Base-by-base conservation (phyloP, 1,284 basidiomycete species). In the Anthracocystis setariae region DNA sequence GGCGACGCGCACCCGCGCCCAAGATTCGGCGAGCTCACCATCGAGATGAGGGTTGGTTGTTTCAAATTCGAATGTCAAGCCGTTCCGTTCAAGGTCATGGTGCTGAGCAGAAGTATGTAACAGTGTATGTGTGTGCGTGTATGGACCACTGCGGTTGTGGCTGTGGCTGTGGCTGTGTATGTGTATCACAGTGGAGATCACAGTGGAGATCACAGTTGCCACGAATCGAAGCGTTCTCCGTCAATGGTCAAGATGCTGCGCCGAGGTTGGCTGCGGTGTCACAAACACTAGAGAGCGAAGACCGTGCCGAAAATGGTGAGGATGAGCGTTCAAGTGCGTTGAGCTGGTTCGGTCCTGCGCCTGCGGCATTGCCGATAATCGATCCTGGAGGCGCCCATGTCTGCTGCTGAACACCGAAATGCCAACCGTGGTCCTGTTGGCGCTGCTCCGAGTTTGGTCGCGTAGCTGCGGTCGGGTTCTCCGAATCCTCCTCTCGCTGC, bases 401-500 rank as follows among this genome's bases (percentile, higher is more conserved):
- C 51, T 73, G 70, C 29, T 73, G 70, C 52, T 72, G 69, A 25
- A 72, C 56, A 13, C 55, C 55, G n/a, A n/a, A n/a, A n/a, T n/a
- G n/a, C n/a, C 47, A 66, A 39, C 2, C 69, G 59, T 40, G 68
- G 68, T 29, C 58, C 68, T 12, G 64, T 59, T 8, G 63, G 59
- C 7, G 56, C 71, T 39, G 66, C 44, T 10, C 76, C 73, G 20
- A 72, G 53, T 50, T 77, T 76, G 37, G 68, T 77, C 2, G 74
- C 72, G 25, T 77, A 77, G 50, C 73, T 73, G 39, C 65, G 66
- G n/a, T 78, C 77, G 12, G 62, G 61, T 35, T 78, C 77, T 24
- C 77, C 77, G 39, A 78, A 78, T 1, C 75, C 77, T 8, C 74
- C 77, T 58, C 77, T 69, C 37, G 77, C 77, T 44, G 77, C 77